Base-by-base conservation (phyloP, 2,329 filamentous ascomycete species). In the Paraphaeosphaeria minitans region DNA sequence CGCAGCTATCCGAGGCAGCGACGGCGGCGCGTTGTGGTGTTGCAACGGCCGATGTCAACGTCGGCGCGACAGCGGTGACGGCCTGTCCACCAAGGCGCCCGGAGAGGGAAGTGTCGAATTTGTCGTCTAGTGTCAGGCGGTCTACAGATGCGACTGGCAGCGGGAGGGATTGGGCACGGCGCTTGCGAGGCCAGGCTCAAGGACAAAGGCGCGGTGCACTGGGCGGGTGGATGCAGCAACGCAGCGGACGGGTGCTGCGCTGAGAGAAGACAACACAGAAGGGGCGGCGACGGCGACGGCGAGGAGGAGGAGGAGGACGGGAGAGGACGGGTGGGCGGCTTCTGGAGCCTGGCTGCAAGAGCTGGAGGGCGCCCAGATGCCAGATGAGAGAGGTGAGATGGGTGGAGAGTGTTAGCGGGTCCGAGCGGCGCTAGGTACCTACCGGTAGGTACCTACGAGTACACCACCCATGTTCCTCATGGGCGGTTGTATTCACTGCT, bases 141-240 rank as follows among this genome's bases (percentile, higher is more conserved):
- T 29, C 46, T 31, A 33, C 37, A 55, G 60, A 56, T 53, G 51
- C 57, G 56, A 57, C 56, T 49, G 58, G 55, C 48, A 58, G 57
- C 43, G 53, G 24, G 47, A 39, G 60, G 39, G 42, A 27, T 27
- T 35, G 58, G 59, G 62, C 59, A 53, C 45, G 55, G 56, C 58
- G 58, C 58, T 61, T 63, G 67, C 24, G 61, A 60, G 57, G 57
- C 58, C 46, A 59, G 59, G 54, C 55, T 57, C 51, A 58, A 57
- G 53, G 61, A 62, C 66, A 61, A 61, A 60, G 61, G 59, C 56
- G 58, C 48, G 53, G 58, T 55, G 56, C 41, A 24, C 16, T 35
- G 8, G 33, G 24, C 50, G 45, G 21, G 43, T 45, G 45, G 57
- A 42, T 56, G 59, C 63, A 64, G 56, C 46, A 33, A 60, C 51